Evolutionary conservation across 2,329 filamentous ascomycete species (phyloP).

Genomic region (Trichoderma koningii): DNA sequence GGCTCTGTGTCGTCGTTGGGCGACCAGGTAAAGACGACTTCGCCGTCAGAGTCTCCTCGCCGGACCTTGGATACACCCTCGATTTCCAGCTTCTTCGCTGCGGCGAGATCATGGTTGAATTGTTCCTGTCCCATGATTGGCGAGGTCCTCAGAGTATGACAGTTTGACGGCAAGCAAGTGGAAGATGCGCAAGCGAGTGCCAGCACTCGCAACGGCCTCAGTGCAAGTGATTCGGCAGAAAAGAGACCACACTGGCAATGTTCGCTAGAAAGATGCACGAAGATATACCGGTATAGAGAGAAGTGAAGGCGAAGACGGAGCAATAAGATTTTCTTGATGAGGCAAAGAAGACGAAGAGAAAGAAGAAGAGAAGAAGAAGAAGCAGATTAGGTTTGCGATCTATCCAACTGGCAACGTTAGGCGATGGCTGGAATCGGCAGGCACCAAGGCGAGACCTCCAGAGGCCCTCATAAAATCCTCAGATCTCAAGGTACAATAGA

Average conservation of each 20-base stretch:
- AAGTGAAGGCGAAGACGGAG: not conserved
- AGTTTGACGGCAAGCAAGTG: not conserved
- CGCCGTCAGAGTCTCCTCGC: conserved; percentile 69
- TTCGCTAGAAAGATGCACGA: not conserved
- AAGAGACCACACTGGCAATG: not conserved
- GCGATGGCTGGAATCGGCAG: not conserved
- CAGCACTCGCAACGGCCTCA: not conserved
- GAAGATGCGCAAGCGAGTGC: not conserved
- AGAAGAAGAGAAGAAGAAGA: not conserved
- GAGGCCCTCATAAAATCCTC: not conserved
- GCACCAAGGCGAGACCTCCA: not conserved
- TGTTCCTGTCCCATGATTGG: conserved; percentile 63
- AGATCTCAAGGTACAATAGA: not conserved
- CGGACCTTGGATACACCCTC: conserved; percentile 56
- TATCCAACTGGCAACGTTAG: not conserved
- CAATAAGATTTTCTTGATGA: not conserved
- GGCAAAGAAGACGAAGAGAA: not conserved
- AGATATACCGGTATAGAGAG: not conserved
- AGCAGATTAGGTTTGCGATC: not conserved
- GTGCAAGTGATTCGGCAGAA: not conserved
- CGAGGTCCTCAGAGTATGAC: not conserved
- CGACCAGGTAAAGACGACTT: conserved; percentile 63
- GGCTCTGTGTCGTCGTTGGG: conserved; percentile 34
- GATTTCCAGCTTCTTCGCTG: conserved; percentile 46
- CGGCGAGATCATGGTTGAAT: conserved; percentile 60